These are phyloP conservation scores for Penicillium canescens DNA, from an alignment of 495 filamentous ascomycete genomes.

Conservation along the genomic window DNA sequence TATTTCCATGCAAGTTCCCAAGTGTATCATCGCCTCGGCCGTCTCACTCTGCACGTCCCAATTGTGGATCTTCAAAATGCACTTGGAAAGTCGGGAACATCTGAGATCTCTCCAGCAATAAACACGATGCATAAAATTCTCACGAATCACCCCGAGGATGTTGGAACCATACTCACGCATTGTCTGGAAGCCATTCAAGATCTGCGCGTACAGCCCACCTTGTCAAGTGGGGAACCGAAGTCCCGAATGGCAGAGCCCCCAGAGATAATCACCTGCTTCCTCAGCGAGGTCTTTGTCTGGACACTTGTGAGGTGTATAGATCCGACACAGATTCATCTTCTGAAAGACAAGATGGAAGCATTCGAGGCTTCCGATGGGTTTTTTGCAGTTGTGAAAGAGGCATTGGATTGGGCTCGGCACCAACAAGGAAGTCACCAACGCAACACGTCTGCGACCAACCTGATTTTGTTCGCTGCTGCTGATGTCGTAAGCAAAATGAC, in stretches of 20 bases:
- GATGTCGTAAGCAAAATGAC: constrained; percentile 9
- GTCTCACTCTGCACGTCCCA: constrained; percentile 6
- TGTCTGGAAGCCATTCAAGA: not conserved
- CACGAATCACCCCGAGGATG: not conserved
- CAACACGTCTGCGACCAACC: not conserved
- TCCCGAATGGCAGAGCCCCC: constrained; percentile 3
- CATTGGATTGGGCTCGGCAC: not conserved
- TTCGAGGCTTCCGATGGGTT: not conserved
- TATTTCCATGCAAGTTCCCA: constrained; percentile 2
- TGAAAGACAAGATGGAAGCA: not conserved
- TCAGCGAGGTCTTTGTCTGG: constrained; percentile 4
- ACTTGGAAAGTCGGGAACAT: constrained; percentile 6
- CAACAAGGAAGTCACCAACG: not conserved
- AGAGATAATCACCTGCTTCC: constrained; percentile 9
- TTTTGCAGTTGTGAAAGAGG: constrained; percentile 4
- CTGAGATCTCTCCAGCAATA: constrained; percentile 2
- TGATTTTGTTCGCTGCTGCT: constrained; percentile 6
- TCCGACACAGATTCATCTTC: not conserved
- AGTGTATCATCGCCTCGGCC: not conserved
- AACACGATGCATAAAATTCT: not conserved
- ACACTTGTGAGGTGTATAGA: not conserved
- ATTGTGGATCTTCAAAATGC: constrained; percentile 11
- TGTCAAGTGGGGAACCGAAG: not conserved
- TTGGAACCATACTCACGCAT: not conserved
- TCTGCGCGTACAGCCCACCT: not conserved